These are phyloP conservation scores for Ophiostoma quercus DNA, from an alignment of 2,329 filamentous ascomycete genomes.

Conservation along the genomic window DNA sequence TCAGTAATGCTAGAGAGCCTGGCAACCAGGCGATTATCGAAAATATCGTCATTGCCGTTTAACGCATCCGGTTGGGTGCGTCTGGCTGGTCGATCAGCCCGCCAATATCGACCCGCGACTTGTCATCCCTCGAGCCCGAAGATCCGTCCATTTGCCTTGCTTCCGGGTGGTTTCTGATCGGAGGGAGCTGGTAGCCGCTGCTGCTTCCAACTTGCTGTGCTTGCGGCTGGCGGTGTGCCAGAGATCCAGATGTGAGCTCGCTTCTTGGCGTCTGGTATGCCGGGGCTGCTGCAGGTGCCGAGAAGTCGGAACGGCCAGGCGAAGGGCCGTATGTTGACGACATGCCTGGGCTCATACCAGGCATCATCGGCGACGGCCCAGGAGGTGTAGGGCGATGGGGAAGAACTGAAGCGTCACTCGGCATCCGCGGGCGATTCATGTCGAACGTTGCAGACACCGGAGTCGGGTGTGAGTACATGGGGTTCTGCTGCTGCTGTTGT, in stretches of 20 bases:
- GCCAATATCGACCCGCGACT: conserved; percentile 55
- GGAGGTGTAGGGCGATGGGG: conserved; percentile 27
- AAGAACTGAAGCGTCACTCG: conserved; percentile 30
- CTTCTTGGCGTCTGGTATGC: conserved; percentile 52
- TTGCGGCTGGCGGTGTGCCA: conserved; percentile 30
- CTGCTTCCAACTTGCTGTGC: background rate
- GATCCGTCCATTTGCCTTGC: background rate
- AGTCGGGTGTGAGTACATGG: conserved; percentile 41
- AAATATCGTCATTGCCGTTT: background rate
- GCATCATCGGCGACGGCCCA: conserved; percentile 31
- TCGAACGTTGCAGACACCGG: conserved; percentile 47
- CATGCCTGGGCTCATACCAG: conserved; percentile 41
- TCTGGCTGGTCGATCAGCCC: conserved; percentile 57
- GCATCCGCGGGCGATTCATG: conserved; percentile 39
- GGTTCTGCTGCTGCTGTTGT: conserved; percentile 29
- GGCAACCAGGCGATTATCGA: no score
- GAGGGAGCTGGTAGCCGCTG: conserved; percentile 43
- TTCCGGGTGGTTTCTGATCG: conserved; percentile 42
- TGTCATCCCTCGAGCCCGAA: conserved; percentile 39
- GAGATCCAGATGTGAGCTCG: conserved; percentile 40
- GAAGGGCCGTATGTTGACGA: conserved; percentile 45
- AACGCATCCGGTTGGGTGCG: conserved; percentile 27
- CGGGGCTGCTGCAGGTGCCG: conserved; percentile 35
- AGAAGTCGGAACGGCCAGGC: conserved; percentile 43
- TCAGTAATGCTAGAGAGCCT: conserved; percentile 12